phyloP scores from a whole-genome alignment of 2,329 filamentous ascomycete species.

The Paraphaeosphaeria minitans region DNA sequence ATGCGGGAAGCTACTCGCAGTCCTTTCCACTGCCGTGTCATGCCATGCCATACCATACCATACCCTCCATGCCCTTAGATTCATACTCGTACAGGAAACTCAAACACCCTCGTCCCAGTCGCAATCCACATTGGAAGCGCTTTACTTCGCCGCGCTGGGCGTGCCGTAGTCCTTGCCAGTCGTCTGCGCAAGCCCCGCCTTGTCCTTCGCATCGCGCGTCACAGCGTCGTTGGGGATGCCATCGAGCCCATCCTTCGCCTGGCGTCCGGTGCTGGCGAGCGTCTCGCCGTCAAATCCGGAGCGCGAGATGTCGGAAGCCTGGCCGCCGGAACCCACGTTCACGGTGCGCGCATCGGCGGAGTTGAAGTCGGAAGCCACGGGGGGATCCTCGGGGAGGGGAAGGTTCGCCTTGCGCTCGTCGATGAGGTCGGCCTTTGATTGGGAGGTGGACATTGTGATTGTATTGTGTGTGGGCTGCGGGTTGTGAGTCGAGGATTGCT shows the following conservation, averaged over 20 bases:
- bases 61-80: too few species aligned
- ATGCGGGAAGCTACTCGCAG: constrained; percentile 3
- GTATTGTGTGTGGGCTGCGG: constrained; percentile 11
- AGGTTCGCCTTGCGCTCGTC: constrained; percentile 73
- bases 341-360: constrained; percentile 71
- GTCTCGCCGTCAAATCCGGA: constrained; percentile 56
- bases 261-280: constrained; percentile 62
- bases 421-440: constrained; percentile 59
- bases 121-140: too few species aligned
- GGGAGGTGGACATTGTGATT: constrained; percentile 25
- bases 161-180: constrained; percentile 50
- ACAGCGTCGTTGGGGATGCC: constrained; percentile 65
- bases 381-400: constrained; percentile 78
- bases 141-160: constrained; percentile 36
- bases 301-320: constrained; percentile 45
- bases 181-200: constrained; percentile 49
- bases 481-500: constrained; percentile 9
- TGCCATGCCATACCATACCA: background rate
- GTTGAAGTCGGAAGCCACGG: constrained; percentile 77
- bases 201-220: constrained; percentile 52
- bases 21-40: background rate
- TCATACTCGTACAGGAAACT: background rate
- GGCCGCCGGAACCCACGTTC: constrained; percentile 69
- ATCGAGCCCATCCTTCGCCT: constrained; percentile 63
- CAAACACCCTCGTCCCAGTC: constrained; percentile 5